phyloP scores from a whole-genome alignment of 2,329 filamentous ascomycete species.

The Alternaria arborescens region DNA sequence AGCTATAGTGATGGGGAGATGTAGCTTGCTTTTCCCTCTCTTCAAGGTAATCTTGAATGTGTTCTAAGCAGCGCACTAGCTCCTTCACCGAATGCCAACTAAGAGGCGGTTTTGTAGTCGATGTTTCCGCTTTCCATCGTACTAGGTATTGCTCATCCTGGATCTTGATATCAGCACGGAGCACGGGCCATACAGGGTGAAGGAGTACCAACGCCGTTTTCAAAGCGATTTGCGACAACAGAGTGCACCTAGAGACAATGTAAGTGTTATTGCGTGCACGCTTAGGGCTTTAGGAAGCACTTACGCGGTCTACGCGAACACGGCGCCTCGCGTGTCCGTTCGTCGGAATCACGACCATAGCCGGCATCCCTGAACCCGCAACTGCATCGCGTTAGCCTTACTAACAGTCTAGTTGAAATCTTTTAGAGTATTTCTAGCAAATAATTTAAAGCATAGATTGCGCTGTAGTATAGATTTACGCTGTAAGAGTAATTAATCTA shows the following conservation, averaged over 20 bases:
- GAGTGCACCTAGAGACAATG: conserved; percentile 1
- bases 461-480: not conserved
- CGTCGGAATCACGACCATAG: conserved; percentile 40
- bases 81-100: conserved; percentile 57
- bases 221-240: conserved; percentile 40
- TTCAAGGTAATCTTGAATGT: conserved; percentile 56
- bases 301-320: conserved; percentile 37
- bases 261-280: not conserved
- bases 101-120: conserved; percentile 35
- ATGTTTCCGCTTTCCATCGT: conserved; percentile 43
- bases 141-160: conserved; percentile 57
- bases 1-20: not conserved
- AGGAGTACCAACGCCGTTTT: conserved; percentile 30
- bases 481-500: not conserved
- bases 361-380: conserved; percentile 30
- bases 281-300: not conserved
- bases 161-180: conserved; percentile 27
- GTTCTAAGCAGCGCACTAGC: conserved; percentile 49
- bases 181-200: conserved; percentile 22
- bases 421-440: too few species aligned
- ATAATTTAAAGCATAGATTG: too few species aligned
- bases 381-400: conserved; percentile 11
- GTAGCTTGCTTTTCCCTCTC: conserved; percentile 32
- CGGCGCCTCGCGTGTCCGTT: conserved; percentile 27
- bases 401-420: not conserved